These are phyloP conservation scores for Boletus insuetus DNA, from an alignment of 768 basidiomycete species.

Conservation along the genomic window DNA sequence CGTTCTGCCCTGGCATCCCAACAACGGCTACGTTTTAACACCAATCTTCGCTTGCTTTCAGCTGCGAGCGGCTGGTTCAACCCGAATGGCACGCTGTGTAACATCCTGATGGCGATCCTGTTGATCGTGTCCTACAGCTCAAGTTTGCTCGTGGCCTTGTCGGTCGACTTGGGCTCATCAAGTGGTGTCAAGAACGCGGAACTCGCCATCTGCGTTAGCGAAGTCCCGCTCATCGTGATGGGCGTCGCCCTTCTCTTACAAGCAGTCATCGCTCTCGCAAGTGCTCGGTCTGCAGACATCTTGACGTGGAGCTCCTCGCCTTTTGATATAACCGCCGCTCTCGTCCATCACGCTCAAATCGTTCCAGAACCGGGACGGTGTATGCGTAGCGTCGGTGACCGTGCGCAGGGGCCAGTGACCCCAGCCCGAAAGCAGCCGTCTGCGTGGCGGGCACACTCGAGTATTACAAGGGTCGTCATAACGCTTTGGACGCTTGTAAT, in stretches of 20 bases:
- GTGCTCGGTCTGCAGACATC: slow-evolving; percentile 21
- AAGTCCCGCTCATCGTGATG: slow-evolving; percentile 28
- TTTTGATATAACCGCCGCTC: slow-evolving; percentile 30
- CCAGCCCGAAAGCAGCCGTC: slow-evolving; percentile 23
- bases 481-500: slow-evolving; percentile 25
- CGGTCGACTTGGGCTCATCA: slow-evolving; percentile 18
- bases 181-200: background rate
- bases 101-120: slow-evolving; percentile 24
- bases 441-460: slow-evolving; percentile 27
- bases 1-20: slow-evolving; percentile 29
- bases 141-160: slow-evolving; percentile 21
- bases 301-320: slow-evolving; percentile 34
- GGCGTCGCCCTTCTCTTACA: slow-evolving; percentile 25
- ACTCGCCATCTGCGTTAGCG: slow-evolving; percentile 19
- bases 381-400: slow-evolving; percentile 24
- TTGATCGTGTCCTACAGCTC: slow-evolving; percentile 31
- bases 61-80: slow-evolving; percentile 17
- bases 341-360: slow-evolving; percentile 27
- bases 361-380: slow-evolving; percentile 18
- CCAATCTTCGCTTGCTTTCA: slow-evolving; percentile 29
- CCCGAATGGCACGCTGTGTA: slow-evolving; percentile 25
- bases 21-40: slow-evolving; percentile 24
- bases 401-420: slow-evolving; percentile 4
- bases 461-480: slow-evolving; percentile 20
- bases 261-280: slow-evolving; percentile 22